phyloP scores from a whole-genome alignment of 1,284 basidiomycete species.

The Athelia psychrophila region DNA sequence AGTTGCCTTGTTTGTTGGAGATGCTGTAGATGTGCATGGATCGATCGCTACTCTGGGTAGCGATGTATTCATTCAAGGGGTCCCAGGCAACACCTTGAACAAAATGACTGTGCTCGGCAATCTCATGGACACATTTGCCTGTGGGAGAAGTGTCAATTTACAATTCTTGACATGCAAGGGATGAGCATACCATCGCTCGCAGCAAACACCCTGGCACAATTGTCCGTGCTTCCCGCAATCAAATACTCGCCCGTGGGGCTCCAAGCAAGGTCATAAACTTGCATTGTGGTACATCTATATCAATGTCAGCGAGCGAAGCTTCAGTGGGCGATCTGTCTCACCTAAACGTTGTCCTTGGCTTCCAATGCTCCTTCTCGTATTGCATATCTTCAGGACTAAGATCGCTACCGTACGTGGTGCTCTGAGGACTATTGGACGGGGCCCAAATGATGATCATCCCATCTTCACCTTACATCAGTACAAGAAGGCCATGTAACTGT shows the following conservation, averaged over 20 bases:
- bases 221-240: slow-evolving; percentile 94
- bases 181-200: slow-evolving; percentile 62
- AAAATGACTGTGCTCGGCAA: slow-evolving; percentile 90
- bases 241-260: slow-evolving; percentile 94
- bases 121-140: slow-evolving; percentile 82
- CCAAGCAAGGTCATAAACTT: slow-evolving; percentile 98
- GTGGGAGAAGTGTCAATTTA: slow-evolving; percentile 7
- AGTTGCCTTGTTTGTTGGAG: slow-evolving; percentile 69
- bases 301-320: slow-evolving; percentile 1
- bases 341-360: slow-evolving; percentile 86
- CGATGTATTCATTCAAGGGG: slow-evolving; percentile 91
- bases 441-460: slow-evolving; percentile 98
- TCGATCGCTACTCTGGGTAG: slow-evolving; percentile 91
- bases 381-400: slow-evolving; percentile 73
- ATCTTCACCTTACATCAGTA: slow-evolving; percentile 50
- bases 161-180: slow-evolving; percentile 3
- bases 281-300: slow-evolving; percentile 78
- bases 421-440: slow-evolving; percentile 71
- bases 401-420: slow-evolving; percentile 75
- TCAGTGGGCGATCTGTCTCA: slow-evolving; percentile 29
- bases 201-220: slow-evolving; percentile 86
- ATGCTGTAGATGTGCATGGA: slow-evolving; percentile 89
- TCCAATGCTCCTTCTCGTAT: slow-evolving; percentile 95
- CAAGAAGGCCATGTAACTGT: slow-evolving; percentile 2
- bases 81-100: slow-evolving; percentile 98